Base-by-base conservation (phyloP, 2,329 filamentous ascomycete genomes). In the Colletotrichum liriopes region DNA sequence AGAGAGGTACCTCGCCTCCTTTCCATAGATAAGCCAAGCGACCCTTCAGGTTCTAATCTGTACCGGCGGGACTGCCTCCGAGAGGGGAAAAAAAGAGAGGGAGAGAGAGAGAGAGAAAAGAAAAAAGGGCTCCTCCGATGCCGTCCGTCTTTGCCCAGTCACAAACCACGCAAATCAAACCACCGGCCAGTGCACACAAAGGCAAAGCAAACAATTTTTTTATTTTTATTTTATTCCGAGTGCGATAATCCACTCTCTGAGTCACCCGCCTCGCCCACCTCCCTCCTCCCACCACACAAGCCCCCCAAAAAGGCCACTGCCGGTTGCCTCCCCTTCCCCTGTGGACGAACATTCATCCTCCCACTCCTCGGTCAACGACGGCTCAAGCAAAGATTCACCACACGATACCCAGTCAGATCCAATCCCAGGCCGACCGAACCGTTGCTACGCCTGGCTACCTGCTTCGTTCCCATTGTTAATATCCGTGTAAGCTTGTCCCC, bases 311-410 rank as follows among this genome's bases (percentile, higher is more conserved):
- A 67, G 56, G 47, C 47, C 54, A 66, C 26, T 65, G n/a, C 54
- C 37, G 37, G 37, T 45, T 35, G 20, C 26, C 54, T 67, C 47
- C 61, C 70, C 60, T 67, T 69, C 70, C 70, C 70, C 70, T 72
- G 70, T 72, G 70, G 70, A 72, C 70, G 70, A 72, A 72, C 59
- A 60, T 72, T 72, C 70, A 72, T 72, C 70, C 70, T 69, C 59
- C 64, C 43, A 65, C 62, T 58, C 60, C 69, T 72, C 70, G 70
- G 70, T 72, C 70, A 72, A 62, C 70, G 70, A 72, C 70, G 70
- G 70, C 70, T 72, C 70, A 72, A 72, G 70, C 59, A 72, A 39
- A 64, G 16, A 64, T 60, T 66, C 56, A 71, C 65, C 56, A 64
- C 29, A 72, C 65, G 61, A 71, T 55, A 64, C 69, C 58, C 59